Percentiles rank a stretch among this genome's conserved stretches.
phyloP scores from a whole-genome alignment of 768 basidiomycete species.

The Phanerochaete carnosa region DNA sequence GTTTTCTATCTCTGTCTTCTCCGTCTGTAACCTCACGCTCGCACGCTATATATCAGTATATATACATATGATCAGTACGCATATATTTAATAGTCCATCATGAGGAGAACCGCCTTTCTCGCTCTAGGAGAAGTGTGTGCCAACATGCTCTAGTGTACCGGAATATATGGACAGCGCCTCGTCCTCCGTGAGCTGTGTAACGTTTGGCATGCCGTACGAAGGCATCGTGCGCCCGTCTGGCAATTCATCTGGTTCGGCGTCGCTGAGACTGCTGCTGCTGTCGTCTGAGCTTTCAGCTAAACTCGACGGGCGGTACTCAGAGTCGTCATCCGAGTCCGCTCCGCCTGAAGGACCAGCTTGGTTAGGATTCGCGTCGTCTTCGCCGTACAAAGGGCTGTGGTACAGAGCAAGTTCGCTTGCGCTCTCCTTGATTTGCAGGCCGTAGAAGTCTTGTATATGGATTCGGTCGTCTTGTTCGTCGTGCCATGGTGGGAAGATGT shows the following conservation, averaged over 20 bases:
- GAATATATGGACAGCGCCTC: not conserved
- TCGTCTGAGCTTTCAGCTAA: not conserved
- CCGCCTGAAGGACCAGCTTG: not conserved
- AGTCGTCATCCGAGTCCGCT: not conserved
- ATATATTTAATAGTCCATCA: not conserved
- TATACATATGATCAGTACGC: not conserved
- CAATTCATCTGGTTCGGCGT: not conserved
- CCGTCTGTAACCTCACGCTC: not conserved
- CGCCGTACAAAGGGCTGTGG: not conserved
- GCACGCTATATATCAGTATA: not conserved
- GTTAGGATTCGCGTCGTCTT: not conserved
- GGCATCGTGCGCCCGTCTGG: not conserved
- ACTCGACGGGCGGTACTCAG: not conserved
- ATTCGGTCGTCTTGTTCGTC: not conserved
- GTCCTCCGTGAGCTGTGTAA: not conserved
- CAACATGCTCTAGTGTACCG: not conserved
- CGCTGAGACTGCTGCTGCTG: not conserved
- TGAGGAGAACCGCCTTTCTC: not conserved
- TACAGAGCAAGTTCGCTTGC: not conserved
- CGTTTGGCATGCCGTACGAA: not conserved
- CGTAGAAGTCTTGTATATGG: not conserved
- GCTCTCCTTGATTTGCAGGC: not conserved
- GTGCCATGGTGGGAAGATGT: not conserved
- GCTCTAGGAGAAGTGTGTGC: not conserved
- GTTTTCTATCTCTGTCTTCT: not conserved